These are phyloP conservation scores for Clarireedia monteithiana DNA, from an alignment of 2,329 filamentous ascomycete species.

Conservation along the genomic window DNA sequence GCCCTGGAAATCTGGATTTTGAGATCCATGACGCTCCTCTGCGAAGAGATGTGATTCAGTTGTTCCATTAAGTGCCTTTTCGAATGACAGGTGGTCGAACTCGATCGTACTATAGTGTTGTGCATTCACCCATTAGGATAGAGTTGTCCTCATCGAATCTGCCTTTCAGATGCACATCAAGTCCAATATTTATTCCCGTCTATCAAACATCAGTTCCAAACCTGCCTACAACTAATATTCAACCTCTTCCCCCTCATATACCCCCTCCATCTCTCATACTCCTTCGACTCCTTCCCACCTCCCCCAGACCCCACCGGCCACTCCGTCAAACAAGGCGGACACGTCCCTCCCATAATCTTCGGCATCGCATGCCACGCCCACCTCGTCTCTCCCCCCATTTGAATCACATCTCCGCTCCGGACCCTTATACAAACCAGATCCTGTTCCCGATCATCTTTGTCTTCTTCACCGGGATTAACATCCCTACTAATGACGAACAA, in stretches of 20 bases:
- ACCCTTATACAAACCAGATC: constrained; percentile 53
- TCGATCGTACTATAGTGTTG: not conserved
- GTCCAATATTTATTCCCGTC: not conserved
- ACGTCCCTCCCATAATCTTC: constrained; percentile 72
- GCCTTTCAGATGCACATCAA: not conserved
- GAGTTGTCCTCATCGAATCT: not conserved
- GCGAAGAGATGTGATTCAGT: not conserved
- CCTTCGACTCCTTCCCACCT: constrained; percentile 31
- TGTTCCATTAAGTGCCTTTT: no score
- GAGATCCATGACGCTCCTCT: not conserved
- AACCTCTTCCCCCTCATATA: constrained; percentile 86
- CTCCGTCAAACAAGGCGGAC: constrained; percentile 62
- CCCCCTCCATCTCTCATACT: constrained; percentile 61
- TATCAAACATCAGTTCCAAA: constrained; percentile 39
- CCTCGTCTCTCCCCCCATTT: constrained; percentile 75
- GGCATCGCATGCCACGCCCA: constrained; percentile 96
- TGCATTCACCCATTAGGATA: not conserved
- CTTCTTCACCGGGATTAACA: constrained; percentile 17
- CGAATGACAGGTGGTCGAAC: not conserved
- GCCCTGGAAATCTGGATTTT: not conserved
- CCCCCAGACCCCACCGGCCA: constrained; percentile 57
- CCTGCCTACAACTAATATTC: constrained; percentile 92
- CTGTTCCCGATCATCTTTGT: constrained; percentile 24
- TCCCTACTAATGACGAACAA: constrained; percentile 73
- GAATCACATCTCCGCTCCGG: constrained; percentile 79